Base-by-base conservation (phyloP, 2,329 filamentous ascomycete species). In the Curvularia verruculosa region DNA sequence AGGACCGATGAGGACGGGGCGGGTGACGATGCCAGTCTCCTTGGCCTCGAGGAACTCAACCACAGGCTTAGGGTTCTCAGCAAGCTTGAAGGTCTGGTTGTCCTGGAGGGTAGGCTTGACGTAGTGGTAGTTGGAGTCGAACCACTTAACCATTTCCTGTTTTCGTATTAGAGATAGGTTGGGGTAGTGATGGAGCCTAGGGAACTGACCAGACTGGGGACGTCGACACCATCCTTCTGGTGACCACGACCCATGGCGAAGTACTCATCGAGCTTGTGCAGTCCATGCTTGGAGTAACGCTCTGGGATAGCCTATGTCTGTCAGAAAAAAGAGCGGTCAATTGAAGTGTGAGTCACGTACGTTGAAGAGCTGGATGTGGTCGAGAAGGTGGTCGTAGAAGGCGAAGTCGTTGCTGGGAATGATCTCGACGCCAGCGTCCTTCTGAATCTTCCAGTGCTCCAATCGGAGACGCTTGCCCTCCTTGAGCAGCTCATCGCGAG, bases 121-220 rank as follows among this genome's bases (percentile, higher is more conserved):
- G 81, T 99, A 99, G 87, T 98, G 95, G 89, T 99, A 99, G 90
- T 99, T 99, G 68, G 92, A 96, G 86, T 99, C 95, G 79, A 99
- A 99, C 95, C 95, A 99, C 87, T 99, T 99, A 75, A 99, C 95
- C 95, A 99, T 99, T 87, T 99, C 95, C 83, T 84, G 58, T 28
- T 48, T 19, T 39, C 44, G 29, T 48, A 61, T 80, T 69, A 77
- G 70, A 46, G 3, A 2, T 8, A 7, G 7, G 12, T 24, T 24
- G 24, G 13, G 15, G 28, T 29, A 12, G 5, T 18, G 29, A 40
- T n/a, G 29, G 29, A 26, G 53, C 41, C 41, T 7, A 48, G 21
- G 24, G 19, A 18, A 61, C 82, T 73, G 79, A 85, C 84, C 81
- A 96, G 84, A 76, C 85, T 87, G 71, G 94, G 92, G 68, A 98